A percentile compares a stretch with the other conserved stretches of the same genome.
Evolutionary conservation across 805 yeast genomes (phyloP).

Genomic region (Clavispora fructus): DNA sequence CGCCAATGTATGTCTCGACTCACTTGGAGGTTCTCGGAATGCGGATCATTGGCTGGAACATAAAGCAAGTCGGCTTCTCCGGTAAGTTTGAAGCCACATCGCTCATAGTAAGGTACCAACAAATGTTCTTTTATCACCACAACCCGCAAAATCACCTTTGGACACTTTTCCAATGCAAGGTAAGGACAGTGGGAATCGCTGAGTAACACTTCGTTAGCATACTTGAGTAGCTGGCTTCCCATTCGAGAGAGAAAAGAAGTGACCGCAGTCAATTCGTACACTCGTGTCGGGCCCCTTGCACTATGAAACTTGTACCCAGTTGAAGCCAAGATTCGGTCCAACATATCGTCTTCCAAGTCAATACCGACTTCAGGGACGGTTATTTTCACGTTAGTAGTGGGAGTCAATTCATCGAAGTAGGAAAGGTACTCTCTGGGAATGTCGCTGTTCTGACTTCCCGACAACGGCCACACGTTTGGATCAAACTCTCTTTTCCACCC

Average conservation of each 20-base stretch:
- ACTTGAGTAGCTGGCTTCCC: conserved; percentile 27
- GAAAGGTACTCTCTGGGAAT: conserved; percentile 18
- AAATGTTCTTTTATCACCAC: conserved; percentile 47
- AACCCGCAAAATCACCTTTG: conserved; percentile 22
- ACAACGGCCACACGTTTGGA: conserved; percentile 14
- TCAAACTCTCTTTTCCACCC: conserved; percentile 23
- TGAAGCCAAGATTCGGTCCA: conserved; percentile 11
- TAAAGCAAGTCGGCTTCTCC: conserved; percentile 15
- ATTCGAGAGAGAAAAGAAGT: conserved; percentile 45
- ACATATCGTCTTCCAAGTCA: conserved; percentile 10
- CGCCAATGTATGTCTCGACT: conserved; percentile 37
- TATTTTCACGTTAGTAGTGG: conserved; percentile 12
- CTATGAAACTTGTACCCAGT: neutral
- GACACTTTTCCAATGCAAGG: conserved; percentile 7
- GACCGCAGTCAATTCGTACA: conserved; percentile 46
- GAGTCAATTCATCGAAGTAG: conserved; percentile 16
- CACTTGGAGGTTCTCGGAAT: conserved; percentile 29
- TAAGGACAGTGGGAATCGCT: conserved; percentile 5
- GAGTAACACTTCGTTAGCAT: conserved; percentile 14
- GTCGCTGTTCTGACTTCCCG: conserved; percentile 21
- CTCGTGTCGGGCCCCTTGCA: conserved; percentile 2
- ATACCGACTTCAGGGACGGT: conserved; percentile 14
- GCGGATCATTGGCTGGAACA: conserved; percentile 26
- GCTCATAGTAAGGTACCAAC: conserved; percentile 40
- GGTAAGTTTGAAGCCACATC: conserved; percentile 32